Evolutionary conservation across 805 yeast species (phyloP), one percentile per base, ranked within the genome.

Genomic region (Helenozyma rhizophorensis): DNA sequence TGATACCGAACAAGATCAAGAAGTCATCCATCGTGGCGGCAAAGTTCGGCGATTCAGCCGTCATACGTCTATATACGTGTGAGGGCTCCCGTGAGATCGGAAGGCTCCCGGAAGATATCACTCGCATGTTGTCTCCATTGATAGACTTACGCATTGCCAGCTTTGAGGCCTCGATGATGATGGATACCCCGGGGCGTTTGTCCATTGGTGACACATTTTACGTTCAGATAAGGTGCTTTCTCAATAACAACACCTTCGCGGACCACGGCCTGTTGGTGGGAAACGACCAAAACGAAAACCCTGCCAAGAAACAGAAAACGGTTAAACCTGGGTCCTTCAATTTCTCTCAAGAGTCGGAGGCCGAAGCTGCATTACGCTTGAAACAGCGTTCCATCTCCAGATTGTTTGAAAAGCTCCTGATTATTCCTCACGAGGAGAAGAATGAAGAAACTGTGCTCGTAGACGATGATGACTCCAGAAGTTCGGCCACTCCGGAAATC

Each of bases 201-300:
- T 67, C 83, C 8, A 73, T 79, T 2, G 97, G 97, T 3, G 95
- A 87, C 49, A 68, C 81, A 1, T 80, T 89, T 48, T 65, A 75
- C 14, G 62, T 87, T 0, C 85, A 80, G 47, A 58, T 85, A 4
- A 84, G 86, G 46, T 75, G 87, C 37, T 84, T 55, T 50, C 51
- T 89, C 16, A 69, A 45, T 23, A 54, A 38, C 52, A 60, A 31
- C 37, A 72, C 62, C 52, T 42, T 70, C 62, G 36, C 39, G 4
- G 40, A 36, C 9, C 36, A 37, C 11, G 26, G 34, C 14, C 39
- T 24, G 26, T 31, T 37, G 13, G 34, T 34, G 3, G 38, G 33
- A 4, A 19, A 14, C 14, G 39, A 33, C 14, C 33, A 30, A 5
- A 21, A 30, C 16, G 36, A 37, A 4, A 17, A 24, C 33, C 46